Conservation (phyloP, 768 basidiomycete species). For the Rhodotorula diobovata region DNA sequence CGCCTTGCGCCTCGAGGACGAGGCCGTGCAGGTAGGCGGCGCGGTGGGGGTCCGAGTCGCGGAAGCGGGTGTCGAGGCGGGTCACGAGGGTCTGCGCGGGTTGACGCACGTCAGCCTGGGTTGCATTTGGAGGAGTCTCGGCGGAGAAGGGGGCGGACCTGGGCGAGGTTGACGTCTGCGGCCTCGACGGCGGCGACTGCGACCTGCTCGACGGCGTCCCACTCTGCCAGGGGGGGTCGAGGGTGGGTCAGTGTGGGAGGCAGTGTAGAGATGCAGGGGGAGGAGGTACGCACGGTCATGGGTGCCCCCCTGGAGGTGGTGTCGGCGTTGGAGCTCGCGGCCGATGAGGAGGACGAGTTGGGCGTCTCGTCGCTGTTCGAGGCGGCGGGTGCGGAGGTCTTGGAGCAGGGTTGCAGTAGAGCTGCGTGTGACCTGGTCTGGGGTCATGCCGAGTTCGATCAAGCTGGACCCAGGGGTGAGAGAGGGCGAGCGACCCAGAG, state of each 20-base stretch:
- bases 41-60: constrained; percentile 63
- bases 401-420: background rate
- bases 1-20: constrained; percentile 65
- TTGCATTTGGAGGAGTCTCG: background rate
- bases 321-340: background rate
- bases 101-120: background rate
- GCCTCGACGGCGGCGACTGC: constrained; percentile 71
- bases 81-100: constrained; percentile 58
- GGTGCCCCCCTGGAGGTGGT: background rate
- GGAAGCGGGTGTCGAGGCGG: constrained; percentile 61
- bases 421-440: background rate
- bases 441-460: background rate
- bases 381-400: background rate
- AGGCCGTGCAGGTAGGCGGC: constrained; percentile 73
- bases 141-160: constrained; percentile 52
- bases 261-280: constrained; percentile 8
- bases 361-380: background rate
- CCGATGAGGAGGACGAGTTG: background rate
- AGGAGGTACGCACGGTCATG: background rate
- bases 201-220: constrained; percentile 72
- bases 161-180: constrained; percentile 65
- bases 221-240: background rate
- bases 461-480: too few species aligned
- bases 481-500: background rate
- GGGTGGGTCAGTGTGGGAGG: background rate